Evolutionary conservation across 768 basidiomycete species (phyloP), one percentile per base, ranked within the genome.

Genomic region (Termitomyces sp.): DNA sequence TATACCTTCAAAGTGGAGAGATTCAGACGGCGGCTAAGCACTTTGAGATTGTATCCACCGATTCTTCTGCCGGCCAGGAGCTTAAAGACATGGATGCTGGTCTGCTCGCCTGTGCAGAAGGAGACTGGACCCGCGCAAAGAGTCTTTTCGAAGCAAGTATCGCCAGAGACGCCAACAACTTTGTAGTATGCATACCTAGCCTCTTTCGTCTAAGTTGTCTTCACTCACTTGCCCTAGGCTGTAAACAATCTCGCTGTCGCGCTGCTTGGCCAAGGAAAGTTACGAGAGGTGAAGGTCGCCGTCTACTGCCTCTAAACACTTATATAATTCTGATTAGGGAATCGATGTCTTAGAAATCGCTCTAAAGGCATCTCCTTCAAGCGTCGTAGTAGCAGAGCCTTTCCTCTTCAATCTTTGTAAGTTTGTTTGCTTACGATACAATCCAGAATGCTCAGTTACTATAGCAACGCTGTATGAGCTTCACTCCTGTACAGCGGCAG

Each of bases 381-480:
- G 82, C 49, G 82, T 88, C 9, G 86, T 88, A 13, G 80, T 86
- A 26, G 87, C 88, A 7, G 91, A 93, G 65, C 91, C 91, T 5
- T 90, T 90, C 72, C 67, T 93, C 45, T 93, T 93, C 72, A 94
- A 94, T 61, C 76, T 94, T 7, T 88, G 92, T 92, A 68, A 59
- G 86, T 72, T 22, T 16, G 16, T 1, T 12, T 24, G 49, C 42
- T 30, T 44, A 22, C 4, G 51, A n/a, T 42, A 18, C 38, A 13
- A 49, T 26, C 13, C 7, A 44, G 20, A 57, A 8, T 2, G 14
- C 7, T 33, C 7, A 46, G 32, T 45, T 33, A 36, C 16, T 51
- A 8, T 58, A 92, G 91, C 91, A 1, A 93, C 92, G 1, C 70
- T 94, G 28, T 93, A 93, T 63, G 91, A 94, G 66, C 80, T 94